Percentiles rank a stretch among this genome's conserved stretches.
phyloP scores from a whole-genome alignment of 106 monocot genomes.

The Alisma plantagoaquatica region DNA sequence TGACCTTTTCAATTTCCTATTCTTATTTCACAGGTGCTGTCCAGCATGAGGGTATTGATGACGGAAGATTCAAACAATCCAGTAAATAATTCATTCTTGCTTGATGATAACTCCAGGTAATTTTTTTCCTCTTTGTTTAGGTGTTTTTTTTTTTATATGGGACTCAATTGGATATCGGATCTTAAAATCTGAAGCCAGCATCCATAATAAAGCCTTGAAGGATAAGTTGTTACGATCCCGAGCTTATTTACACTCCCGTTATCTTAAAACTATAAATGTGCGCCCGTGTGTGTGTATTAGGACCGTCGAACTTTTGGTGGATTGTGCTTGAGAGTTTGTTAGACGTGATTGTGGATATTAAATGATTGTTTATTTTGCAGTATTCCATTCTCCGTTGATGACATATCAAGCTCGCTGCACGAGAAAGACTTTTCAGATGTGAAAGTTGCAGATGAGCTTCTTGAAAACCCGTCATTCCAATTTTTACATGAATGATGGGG shows the following conservation, averaged over 20 bases:
- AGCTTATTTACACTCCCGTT: background rate
- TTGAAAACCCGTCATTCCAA: constrained; percentile 45
- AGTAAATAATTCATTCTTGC: constrained; percentile 40
- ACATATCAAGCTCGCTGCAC: constrained; percentile 38
- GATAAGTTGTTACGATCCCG: background rate
- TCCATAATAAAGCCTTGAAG: too few relatives aligned
- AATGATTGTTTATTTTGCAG: constrained; percentile 33
- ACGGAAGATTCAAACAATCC: constrained; percentile 42
- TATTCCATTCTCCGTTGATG: too few relatives aligned
- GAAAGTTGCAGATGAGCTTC: constrained; percentile 42
- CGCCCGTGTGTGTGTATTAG: too few relatives aligned
- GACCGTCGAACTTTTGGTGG: too few relatives aligned
- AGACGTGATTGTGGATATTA: too few relatives aligned
- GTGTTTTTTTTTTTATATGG: too few relatives aligned
- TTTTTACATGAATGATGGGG: constrained; percentile 57
- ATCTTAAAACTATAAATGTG: too few relatives aligned
- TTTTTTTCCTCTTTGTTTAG: too few relatives aligned
- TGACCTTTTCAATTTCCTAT: too few relatives aligned
- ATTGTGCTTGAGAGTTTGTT: too few relatives aligned
- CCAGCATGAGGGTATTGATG: constrained; percentile 60
- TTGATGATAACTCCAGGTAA: constrained; percentile 83
- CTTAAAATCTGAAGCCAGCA: background rate
- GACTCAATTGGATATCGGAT: too few relatives aligned
- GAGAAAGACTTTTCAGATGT: constrained; percentile 44
- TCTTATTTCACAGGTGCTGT: constrained; percentile 50